Percentiles rank a stretch among this genome's conserved stretches.
Evolutionary conservation across 2,329 filamentous ascomycete species (phyloP).

Genomic region (Sporothrix phasma): DNA sequence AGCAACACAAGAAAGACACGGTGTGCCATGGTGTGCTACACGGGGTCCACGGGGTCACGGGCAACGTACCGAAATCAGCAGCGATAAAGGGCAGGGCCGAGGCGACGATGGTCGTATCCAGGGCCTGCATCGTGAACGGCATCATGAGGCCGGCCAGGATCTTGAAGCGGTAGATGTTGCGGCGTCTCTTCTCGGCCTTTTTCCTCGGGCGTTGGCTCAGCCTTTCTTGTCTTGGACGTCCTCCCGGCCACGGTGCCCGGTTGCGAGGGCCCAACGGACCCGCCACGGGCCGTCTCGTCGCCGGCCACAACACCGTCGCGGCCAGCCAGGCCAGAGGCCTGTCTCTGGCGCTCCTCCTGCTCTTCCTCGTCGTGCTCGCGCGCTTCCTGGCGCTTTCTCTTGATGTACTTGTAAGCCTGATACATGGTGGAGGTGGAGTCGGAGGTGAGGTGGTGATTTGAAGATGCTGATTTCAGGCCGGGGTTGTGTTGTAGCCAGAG

Average conservation of each 20-base stretch:
- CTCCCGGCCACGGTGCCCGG: neutral
- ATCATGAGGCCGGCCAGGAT: constrained; percentile 48
- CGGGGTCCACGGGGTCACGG: too few species aligned
- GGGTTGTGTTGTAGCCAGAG: too few species aligned
- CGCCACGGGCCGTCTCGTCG: neutral
- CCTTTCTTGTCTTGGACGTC: neutral
- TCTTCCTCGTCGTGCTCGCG: constrained; percentile 2
- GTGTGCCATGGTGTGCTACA: too few species aligned
- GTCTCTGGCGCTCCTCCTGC: neutral
- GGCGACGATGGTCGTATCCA: constrained; percentile 55
- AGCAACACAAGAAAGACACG: neutral
- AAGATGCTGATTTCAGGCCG: too few species aligned
- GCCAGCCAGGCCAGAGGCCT: neutral
- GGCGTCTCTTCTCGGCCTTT: constrained; percentile 27
- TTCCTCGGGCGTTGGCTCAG: constrained; percentile 18
- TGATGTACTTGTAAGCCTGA: constrained; percentile 20
- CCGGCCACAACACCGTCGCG: neutral
- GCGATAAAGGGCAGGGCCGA: constrained; percentile 53
- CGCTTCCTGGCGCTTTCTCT: constrained; percentile 18
- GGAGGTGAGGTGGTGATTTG: neutral
- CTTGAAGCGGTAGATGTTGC: constrained; percentile 43
- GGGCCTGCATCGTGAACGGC: constrained; percentile 51
- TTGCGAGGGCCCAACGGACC: neutral
- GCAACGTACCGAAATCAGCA: constrained; percentile 48
- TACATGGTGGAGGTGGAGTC: constrained; percentile 18